Evolutionary conservation across 2,329 filamentous ascomycete species (phyloP), one percentile per base, ranked within the genome.

Genomic region (Alternaria viburni): DNA sequence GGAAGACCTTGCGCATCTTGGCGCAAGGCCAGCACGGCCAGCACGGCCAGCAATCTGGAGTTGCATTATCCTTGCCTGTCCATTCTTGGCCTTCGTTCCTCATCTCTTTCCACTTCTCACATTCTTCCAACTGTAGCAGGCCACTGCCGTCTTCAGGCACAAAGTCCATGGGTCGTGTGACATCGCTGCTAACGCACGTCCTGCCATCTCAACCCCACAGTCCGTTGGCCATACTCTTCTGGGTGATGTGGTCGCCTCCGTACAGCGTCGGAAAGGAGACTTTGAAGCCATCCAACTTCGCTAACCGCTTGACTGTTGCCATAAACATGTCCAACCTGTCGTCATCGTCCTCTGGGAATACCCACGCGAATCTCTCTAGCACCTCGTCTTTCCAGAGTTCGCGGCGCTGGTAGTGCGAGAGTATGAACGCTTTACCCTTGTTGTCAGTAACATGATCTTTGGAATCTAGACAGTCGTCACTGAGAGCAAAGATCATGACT

Each of bases 401-500:
- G 9, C 36, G 36, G 5, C 36, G 36, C 36, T 41, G 36, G n/a
- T 41, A 41, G 36, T 41, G 36, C 3, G 36, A 41, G n/a, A 41
- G 36, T 41, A 49, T 49, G 4, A 49, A n/a, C 5, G 46, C 13
- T 28, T 25, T 21, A 26, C 12, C 36, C 36, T 41, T 41, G 36
- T 6, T 3, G n/a, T 41, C 2, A 0, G 36, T 41, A 17, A 41
- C n/a, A 6, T 41, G 36, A 3, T 41, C 36, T 6, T 41, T 41
- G 4, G 9, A 17, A 17, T 0, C 36, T 11, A 41, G 5, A 0
- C 1, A 41, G n/a, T 41, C n/a, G 36, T 41, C 36, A 0, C n/a
- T 17, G 0, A 6, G 36, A 49, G 46, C 21, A 1, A 26, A n/a
- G 13, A 49, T 49, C 46, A 49, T 21, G 23, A 17, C 46, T 4